Percentiles rank a stretch among this genome's conserved stretches.
These are phyloP conservation scores for Backusella australiensis DNA, from an alignment of 192 early-diverging fungal genomes.

Conservation along the genomic window DNA sequence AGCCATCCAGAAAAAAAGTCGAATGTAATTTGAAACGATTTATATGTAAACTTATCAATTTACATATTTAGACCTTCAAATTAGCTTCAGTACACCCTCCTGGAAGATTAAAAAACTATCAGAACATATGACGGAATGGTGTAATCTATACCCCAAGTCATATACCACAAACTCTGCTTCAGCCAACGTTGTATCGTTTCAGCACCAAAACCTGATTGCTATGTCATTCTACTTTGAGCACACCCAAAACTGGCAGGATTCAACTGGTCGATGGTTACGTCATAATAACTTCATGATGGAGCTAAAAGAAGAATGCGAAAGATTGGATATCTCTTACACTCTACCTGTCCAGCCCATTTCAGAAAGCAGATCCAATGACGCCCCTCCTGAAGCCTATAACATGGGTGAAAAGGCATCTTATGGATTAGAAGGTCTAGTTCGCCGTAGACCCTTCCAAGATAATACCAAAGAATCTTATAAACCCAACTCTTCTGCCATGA, in stretches of 20 bases:
- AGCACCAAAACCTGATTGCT: conserved; percentile 59
- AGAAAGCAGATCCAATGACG: conserved; percentile 2
- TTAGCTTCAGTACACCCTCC: conserved; percentile 72
- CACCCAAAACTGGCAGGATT: conserved; percentile 82
- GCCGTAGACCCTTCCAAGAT: not conserved
- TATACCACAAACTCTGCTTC: conserved; percentile 48
- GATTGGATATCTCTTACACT: conserved; percentile 59
- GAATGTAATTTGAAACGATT: not conserved
- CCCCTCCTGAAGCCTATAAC: conserved; percentile 15
- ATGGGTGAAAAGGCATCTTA: not conserved
- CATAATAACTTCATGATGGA: conserved; percentile 68
- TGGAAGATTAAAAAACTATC: conserved; percentile 63
- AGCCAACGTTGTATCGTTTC: conserved; percentile 60
- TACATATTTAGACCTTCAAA: conserved; percentile 42
- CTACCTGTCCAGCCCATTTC: conserved; percentile 24
- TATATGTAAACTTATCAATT: not conserved
- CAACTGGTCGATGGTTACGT: conserved; percentile 51
- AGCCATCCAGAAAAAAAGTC: not conserved
- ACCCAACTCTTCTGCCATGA: not conserved
- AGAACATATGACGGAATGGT: conserved; percentile 63
- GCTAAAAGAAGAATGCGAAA: conserved; percentile 58
- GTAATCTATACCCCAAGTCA: conserved; percentile 47
- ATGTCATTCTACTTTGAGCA: conserved; percentile 70
- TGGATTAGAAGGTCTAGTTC: not conserved
- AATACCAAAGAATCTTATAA: not conserved